Percentiles rank a stretch among this genome's conserved stretches.
These are phyloP conservation scores for Termitomyces sp. DNA, from an alignment of 768 basidiomycete species.

Conservation along the genomic window DNA sequence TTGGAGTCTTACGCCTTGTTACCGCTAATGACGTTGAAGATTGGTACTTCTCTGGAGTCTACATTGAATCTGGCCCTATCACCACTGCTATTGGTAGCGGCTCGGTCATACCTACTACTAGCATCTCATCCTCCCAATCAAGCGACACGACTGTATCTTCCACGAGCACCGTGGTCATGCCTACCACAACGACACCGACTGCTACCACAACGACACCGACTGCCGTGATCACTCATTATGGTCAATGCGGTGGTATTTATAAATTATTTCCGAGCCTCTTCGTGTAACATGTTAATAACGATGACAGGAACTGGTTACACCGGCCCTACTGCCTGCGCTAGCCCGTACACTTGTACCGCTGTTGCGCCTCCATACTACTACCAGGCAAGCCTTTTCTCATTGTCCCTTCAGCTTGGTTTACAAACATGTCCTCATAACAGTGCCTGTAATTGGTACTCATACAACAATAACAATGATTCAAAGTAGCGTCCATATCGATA, in stretches of 20 bases:
- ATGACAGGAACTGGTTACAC: slow-evolving; percentile 34
- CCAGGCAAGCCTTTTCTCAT: slow-evolving; percentile 29
- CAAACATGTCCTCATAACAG: slow-evolving; percentile 3
- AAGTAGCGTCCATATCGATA: not conserved
- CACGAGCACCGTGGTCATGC: slow-evolving; percentile 25
- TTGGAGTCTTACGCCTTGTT: slow-evolving; percentile 53
- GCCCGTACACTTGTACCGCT: slow-evolving; percentile 36
- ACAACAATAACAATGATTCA: not conserved
- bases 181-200: slow-evolving; percentile 23
- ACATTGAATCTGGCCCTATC: slow-evolving; percentile 51
- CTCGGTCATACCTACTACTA: slow-evolving; percentile 14
- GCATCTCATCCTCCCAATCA: slow-evolving; percentile 11
- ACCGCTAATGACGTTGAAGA: slow-evolving; percentile 42
- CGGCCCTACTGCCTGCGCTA: slow-evolving; percentile 40
- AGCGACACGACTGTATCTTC: slow-evolving; percentile 16
- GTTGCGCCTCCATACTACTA: slow-evolving; percentile 49
- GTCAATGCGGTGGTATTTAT: slow-evolving; percentile 45
- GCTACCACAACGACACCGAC: slow-evolving; percentile 24
- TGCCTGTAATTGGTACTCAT: slow-evolving; percentile 14
- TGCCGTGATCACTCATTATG: slow-evolving; percentile 37
- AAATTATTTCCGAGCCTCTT: not conserved
- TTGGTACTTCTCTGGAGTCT: slow-evolving; percentile 57
- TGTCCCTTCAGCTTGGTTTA: not conserved
- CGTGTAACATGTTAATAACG: not conserved
- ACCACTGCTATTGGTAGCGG: slow-evolving; percentile 40